Percentiles rank a stretch among this genome's conserved stretches.
Evolutionary conservation across 2,329 filamentous ascomycete genomes (phyloP).

Genomic region (Venturia carpophila): DNA sequence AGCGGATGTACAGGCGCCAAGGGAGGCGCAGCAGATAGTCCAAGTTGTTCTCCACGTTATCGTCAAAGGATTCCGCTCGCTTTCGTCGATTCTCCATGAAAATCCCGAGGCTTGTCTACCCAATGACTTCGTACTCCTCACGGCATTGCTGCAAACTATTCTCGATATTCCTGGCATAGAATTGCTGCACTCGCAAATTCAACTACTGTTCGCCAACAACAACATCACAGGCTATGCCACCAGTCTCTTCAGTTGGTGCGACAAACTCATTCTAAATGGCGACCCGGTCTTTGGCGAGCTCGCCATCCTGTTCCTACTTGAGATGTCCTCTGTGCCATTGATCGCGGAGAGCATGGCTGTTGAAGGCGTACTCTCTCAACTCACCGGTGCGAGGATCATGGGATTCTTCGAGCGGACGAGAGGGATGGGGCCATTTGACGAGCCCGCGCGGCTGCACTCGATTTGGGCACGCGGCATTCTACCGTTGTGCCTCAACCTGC

Average conservation of each 20-base stretch:
- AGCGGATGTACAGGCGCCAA: constrained; percentile 21
- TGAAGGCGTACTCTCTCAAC: constrained; percentile 71
- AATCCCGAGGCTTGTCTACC: constrained; percentile 57
- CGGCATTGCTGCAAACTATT: constrained; percentile 78
- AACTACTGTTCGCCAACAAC: constrained; percentile 46
- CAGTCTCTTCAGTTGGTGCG: constrained; percentile 88
- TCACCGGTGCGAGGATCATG: constrained; percentile 72
- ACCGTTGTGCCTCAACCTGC: constrained; percentile 79
- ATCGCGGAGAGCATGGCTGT: constrained; percentile 87
- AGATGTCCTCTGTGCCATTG: constrained; percentile 70
- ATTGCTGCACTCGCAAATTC: constrained; percentile 47
- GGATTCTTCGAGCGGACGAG: constrained; percentile 62
- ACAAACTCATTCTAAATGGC: constrained; percentile 57
- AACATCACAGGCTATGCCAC: constrained; percentile 73
- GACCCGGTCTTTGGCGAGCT: constrained; percentile 92
- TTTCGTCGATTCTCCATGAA: constrained; percentile 77
- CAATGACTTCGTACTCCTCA: constrained; percentile 78
- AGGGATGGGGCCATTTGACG: constrained; percentile 70
- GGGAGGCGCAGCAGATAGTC: constrained; percentile 52
- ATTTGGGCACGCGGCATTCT: constrained; percentile 88
- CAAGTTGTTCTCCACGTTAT: constrained; percentile 76
- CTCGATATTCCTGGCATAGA: constrained; percentile 69
- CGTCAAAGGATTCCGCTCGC: constrained; percentile 69
- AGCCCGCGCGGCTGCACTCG: constrained; percentile 67
- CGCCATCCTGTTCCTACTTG: constrained; percentile 79